Base-by-base conservation (phyloP, 2,329 filamentous ascomycete genomes). In the Apiospora aurea region DNA sequence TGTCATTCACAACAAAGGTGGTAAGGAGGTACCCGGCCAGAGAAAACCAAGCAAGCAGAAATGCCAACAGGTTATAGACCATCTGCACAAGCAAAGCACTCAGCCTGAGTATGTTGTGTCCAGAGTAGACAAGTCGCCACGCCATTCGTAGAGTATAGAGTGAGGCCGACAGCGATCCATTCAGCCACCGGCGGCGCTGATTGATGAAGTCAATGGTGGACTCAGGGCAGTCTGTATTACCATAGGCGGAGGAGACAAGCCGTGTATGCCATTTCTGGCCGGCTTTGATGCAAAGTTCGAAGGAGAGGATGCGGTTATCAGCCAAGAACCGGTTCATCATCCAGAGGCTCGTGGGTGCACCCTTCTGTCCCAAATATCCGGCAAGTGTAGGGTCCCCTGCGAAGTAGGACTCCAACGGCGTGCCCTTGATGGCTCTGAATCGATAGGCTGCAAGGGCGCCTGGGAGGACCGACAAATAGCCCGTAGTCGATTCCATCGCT, bases 271-370 rank as follows among this genome's bases (percentile, higher is more conserved):
- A 98, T 84, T 98, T 98, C 77, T 95, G 96, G 75, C 96, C 96
- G 70, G 95, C 95, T 86, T 98, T 98, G 80, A 95, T 95, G 75
- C 98, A 95, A 81, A 98, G 86, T 83, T 98, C 95, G 88, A 98
- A 98, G 87, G 95, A 98, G 68, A 98, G 89, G 86, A 98, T 98
- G 90, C 95, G 94, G 91, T 98, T 95, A 85, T 98, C 95, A 84
- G 95, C 95, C 90, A 98, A 95, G 89, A 98, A 98, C 95, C 98
- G 98, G 89, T 98, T 98, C 90, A 98, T 98, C 87, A 97, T 98
- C 93, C 98, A 98, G 83, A 98, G 97, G 85, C 97, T 97, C 95
- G 97, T 98, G 78, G 98, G 95, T 77, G 98, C 97, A 89, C 95
- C 95, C 89, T 98, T 98, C 86, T 97, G 96, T 78, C 95, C 95